Evolutionary conservation across 768 basidiomycete species (phyloP).

Genomic region (Multifurca ochricompacta): DNA sequence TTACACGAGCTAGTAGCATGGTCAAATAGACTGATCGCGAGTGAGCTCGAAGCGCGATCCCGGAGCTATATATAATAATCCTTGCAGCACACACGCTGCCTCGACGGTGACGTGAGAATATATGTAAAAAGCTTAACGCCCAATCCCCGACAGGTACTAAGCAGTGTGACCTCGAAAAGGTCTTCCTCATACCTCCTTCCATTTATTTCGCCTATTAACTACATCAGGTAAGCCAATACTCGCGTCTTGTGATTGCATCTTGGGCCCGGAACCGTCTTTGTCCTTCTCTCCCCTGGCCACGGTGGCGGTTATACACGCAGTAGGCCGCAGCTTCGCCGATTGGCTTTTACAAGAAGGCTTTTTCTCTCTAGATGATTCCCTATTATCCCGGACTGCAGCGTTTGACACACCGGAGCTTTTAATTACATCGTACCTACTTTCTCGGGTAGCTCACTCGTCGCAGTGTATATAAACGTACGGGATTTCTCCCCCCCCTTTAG

Average conservation of each 20-base stretch:
- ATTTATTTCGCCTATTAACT: constrained; percentile 15
- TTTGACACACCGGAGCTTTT: constrained; percentile 18
- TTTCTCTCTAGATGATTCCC: constrained; percentile 18
- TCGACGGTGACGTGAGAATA: constrained; percentile 13
- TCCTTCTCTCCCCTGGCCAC: constrained; percentile 7
- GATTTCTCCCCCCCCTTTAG: background rate
- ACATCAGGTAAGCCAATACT: constrained; percentile 12
- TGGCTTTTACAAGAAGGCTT: background rate
- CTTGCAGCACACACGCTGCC: constrained; percentile 1
- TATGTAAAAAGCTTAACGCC: constrained; percentile 19
- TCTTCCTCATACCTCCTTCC: constrained; percentile 2
- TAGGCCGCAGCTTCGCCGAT: constrained; percentile 17
- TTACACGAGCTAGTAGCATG: background rate
- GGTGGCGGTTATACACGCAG: constrained; percentile 1
- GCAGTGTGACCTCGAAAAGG: constrained; percentile 16
- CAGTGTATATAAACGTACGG: constrained; percentile 12
- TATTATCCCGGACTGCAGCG: constrained; percentile 12
- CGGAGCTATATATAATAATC: background rate
- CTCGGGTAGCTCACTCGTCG: background rate
- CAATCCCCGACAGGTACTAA: constrained; percentile 6
- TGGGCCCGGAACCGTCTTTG: constrained; percentile 7
- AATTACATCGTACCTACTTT: constrained; percentile 11
- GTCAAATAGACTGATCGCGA: background rate
- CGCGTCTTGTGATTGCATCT: constrained; percentile 12
- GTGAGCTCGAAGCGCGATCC: background rate